phyloP scores from a whole-genome alignment of 768 basidiomycete species.

The Lyophyllum shimeji region DNA sequence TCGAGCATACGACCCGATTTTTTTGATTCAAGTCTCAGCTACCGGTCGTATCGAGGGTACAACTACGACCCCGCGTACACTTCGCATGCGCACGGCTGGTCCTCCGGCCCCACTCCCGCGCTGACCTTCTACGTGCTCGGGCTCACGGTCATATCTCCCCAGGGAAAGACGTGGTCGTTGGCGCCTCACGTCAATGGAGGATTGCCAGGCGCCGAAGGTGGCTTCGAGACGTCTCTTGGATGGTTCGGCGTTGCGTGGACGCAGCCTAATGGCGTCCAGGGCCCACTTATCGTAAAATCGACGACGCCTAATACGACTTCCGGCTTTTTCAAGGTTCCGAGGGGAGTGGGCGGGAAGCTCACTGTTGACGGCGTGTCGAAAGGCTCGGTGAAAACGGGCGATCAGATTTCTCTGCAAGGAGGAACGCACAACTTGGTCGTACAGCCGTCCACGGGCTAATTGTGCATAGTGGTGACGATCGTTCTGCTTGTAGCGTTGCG shows the following conservation, averaged over 20 bases:
- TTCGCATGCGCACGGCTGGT: constrained; percentile 63
- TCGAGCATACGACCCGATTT: no score
- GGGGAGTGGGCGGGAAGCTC: constrained; percentile 30
- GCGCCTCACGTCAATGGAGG: constrained; percentile 44
- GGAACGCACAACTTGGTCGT: neutral
- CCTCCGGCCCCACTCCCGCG: constrained; percentile 55
- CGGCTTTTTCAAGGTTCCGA: constrained; percentile 21
- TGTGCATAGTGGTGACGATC: no score
- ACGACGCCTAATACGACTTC: constrained; percentile 29
- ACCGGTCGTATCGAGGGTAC: constrained; percentile 54
- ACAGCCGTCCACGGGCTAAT: neutral
- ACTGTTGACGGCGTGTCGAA: constrained; percentile 19
- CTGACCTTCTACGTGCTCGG: constrained; percentile 58
- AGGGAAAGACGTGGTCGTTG: constrained; percentile 48
- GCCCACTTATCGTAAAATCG: constrained; percentile 21
- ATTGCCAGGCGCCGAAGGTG: constrained; percentile 43
- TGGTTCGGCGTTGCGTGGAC: constrained; percentile 51
- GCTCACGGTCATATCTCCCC: constrained; percentile 45
- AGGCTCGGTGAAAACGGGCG: constrained; percentile 10
- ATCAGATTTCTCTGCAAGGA: constrained; percentile 8
- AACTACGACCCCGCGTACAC: constrained; percentile 59
- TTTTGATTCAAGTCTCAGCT: no score
- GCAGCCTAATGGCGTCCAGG: constrained; percentile 12
- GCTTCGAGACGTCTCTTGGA: constrained; percentile 52
- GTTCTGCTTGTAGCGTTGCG: no score